Evolutionary conservation across 2,329 filamentous ascomycete species (phyloP).

Genomic region (Pezicula neosporulosa): DNA sequence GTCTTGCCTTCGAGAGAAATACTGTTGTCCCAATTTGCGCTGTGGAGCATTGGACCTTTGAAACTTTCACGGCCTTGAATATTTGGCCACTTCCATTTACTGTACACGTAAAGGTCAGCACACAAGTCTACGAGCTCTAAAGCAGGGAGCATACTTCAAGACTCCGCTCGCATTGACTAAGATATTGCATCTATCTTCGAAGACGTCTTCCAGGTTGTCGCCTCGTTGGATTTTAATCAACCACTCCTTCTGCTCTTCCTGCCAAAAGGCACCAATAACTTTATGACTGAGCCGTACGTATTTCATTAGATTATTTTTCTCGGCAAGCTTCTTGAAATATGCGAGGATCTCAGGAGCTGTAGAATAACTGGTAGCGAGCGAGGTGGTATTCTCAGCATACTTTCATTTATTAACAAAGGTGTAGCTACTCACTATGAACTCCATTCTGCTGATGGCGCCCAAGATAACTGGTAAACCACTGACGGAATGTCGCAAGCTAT

Average conservation of each 20-base stretch:
- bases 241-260: slow-evolving; percentile 38
- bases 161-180: slow-evolving; percentile 44
- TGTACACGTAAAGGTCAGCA: slow-evolving; percentile 28
- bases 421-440: background rate
- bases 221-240: slow-evolving; percentile 29
- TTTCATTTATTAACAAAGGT: no score
- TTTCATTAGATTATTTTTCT: slow-evolving; percentile 30
- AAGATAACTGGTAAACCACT: slow-evolving; percentile 35
- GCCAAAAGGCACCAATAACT: slow-evolving; percentile 40
- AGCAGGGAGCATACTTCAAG: slow-evolving; percentile 38
- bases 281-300: slow-evolving; percentile 40
- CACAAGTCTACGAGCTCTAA: slow-evolving; percentile 34
- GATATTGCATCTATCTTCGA: slow-evolving; percentile 38
- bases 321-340: slow-evolving; percentile 30
- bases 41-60: slow-evolving; percentile 40
- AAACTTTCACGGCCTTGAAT: slow-evolving; percentile 43
- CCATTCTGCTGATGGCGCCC: slow-evolving; percentile 7
- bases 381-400: no score
- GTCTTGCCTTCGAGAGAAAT: slow-evolving; percentile 24
- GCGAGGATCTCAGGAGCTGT: slow-evolving; percentile 32
- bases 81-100: slow-evolving; percentile 33
- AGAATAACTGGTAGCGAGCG: slow-evolving; percentile 26
- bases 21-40: slow-evolving; percentile 35
- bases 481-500: slow-evolving; percentile 31
- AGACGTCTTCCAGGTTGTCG: slow-evolving; percentile 29